Conservation (phyloP, 208 protist genomes). For the Crithidia brevicula region DNA sequence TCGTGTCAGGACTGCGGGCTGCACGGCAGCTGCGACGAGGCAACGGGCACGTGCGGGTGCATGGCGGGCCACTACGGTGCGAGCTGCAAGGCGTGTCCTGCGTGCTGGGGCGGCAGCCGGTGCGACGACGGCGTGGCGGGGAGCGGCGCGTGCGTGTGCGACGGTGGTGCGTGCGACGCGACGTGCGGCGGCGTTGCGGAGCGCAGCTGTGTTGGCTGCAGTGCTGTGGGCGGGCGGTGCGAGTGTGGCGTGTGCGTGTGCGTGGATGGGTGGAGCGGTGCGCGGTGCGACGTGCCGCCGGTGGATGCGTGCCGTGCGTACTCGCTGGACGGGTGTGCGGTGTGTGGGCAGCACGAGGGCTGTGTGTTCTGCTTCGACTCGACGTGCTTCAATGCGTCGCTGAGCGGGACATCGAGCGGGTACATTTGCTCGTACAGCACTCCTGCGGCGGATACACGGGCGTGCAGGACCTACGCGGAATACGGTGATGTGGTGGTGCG, state of each 20-base stretch:
- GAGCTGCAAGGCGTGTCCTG: slow-evolving; percentile 29
- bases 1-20: slow-evolving; percentile 17
- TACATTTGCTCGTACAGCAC: slow-evolving; percentile 45
- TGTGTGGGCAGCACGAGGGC: slow-evolving; percentile 29
- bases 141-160: slow-evolving; percentile 15
- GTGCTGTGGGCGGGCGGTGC: slow-evolving; percentile 19
- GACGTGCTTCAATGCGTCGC: slow-evolving; percentile 40
- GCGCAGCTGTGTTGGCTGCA: slow-evolving; percentile 11
- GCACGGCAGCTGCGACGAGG: slow-evolving; percentile 39
- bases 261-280: slow-evolving; percentile 27
- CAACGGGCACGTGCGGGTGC: slow-evolving; percentile 27
- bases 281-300: slow-evolving; percentile 20
- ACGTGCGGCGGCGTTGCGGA: slow-evolving; percentile 1
- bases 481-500: not conserved
- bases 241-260: slow-evolving; percentile 36
- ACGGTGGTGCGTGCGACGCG: slow-evolving; percentile 8
- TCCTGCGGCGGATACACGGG: slow-evolving; percentile 19
- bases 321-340: slow-evolving; percentile 43
- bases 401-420: slow-evolving; percentile 28
- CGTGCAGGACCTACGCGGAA: slow-evolving; percentile 18
- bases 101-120: slow-evolving; percentile 25
- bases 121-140: slow-evolving; percentile 30
- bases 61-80: slow-evolving; percentile 31
- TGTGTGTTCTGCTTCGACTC: slow-evolving; percentile 55
- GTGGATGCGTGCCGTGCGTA: slow-evolving; percentile 39